Base-by-base conservation (phyloP, 108 stramenopile genomes). In the Schizochytrium sp. region DNA sequence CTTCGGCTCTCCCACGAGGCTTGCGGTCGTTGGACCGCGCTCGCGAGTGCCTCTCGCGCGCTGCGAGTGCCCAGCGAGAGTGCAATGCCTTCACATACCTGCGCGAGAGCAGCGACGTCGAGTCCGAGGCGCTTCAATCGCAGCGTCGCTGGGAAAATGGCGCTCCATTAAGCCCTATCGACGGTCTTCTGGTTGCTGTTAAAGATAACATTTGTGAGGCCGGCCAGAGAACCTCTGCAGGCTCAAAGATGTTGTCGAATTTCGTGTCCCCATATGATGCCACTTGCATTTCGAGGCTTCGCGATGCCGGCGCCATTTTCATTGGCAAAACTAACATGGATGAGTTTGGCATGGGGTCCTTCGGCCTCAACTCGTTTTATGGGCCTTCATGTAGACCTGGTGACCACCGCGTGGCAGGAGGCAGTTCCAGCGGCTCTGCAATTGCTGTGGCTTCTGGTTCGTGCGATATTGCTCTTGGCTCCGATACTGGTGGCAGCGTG, bases 281-380 rank as follows among this genome's bases (percentile, higher is more conserved):
- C 49, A 96, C 97, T 60, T 94, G 95, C 46, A 94, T 96, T 45
- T 76, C 87, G 3, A 88, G 90, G n/a, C 89, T 89, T 87, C 87
- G 91, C 57, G 94, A 92, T 3, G 89, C 83, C 88, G 98, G 98
- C 47, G 96, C 97, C 7, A 92, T 97, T 7, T 57, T 96, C 5
- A 89, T 99, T 15, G 99, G 98, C 49, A 95, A 92, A 57, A 96
- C 97, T 17, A 97, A 96, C 91, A 95, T 98, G 97, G 98, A 98
- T 90, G 98, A 99, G 93, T 98, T 98, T 93, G 98, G 95, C 0
- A 98, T 99, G 98, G 98, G 98, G 10, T 95, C 95, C 83, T 90
- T 95, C 58, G 96, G 96, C 5, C n/a, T 55, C 0, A 96, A 90
- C 95, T 95, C 56, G 42, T 93, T 69, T 92, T 95, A 15, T 92